Base-by-base conservation (phyloP, 2,329 filamentous ascomycete genomes). In the Trichoderma brevicompactum region DNA sequence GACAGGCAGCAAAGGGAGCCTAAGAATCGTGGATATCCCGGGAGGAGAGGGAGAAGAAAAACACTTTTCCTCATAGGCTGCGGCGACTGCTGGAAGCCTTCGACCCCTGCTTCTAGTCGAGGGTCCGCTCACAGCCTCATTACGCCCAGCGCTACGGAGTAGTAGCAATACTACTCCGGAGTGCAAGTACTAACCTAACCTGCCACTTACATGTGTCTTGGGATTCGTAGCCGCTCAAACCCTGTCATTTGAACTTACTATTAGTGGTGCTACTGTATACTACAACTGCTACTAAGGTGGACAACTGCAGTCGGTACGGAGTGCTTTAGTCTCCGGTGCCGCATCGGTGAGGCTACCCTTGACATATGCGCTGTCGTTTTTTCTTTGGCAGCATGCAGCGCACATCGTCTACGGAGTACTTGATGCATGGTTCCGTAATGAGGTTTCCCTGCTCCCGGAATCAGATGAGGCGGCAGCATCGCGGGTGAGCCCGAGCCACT, bases 391-490 rank as follows among this genome's bases (percentile, higher is more conserved):
- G 40, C 54, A 34, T 34, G 53, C 53, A 56, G 19, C 36, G 5
- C 38, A 23, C 32, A 40, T 38, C 19, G 53, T 56, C 9, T 40
- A 46, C 17, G 44, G 17, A 48, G 36, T 13, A 13, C 40, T 40
- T 36, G 54, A 65, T 65, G 54, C 63, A 55, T 49, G 50, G 9
- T 52, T 17, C 53, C 63, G 23, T n/a, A 44, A 10, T 19, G 46
- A 65, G 28, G 19, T 23, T 17, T 59, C 62, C 44, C 43, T 56
- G 17, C n/a, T 61, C 49, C 44, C 43, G 50, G 53, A 43, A 34
- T 40, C 34, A 66, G 64, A 66, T 46, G 64, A 66, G 56, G 64
- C 58, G 64, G 36, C 64, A 62, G 49, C 44, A 55, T 23, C 58
- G 28, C 34, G 43, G 50, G 19, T 40, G 50, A 36, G 56, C 43